Evolutionary conservation across 352 stramenopile genomes (phyloP).

Genomic region (Phytophthora aleatoria): DNA sequence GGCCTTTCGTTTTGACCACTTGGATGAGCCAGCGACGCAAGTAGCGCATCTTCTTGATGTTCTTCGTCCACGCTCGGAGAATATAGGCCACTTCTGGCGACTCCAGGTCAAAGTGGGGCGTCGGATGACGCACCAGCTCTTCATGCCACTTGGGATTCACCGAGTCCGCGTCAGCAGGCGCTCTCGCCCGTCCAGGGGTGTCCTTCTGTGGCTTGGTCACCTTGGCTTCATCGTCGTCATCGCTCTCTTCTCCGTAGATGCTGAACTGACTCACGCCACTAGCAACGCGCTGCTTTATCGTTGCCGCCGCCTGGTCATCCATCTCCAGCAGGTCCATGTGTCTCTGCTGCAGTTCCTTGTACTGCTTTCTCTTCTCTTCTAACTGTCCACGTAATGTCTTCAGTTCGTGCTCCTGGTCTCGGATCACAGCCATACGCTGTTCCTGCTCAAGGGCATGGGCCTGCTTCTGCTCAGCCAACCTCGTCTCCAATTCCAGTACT

Average conservation of each 20-base stretch:
- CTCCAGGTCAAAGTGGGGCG: conserved; percentile 72
- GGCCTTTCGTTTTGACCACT: conserved; percentile 39
- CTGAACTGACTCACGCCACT: conserved; percentile 34
- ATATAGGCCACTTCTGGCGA: conserved; percentile 80
- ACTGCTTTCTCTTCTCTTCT: conserved; percentile 24
- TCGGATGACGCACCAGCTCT: conserved; percentile 73
- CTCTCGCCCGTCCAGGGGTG: conserved; percentile 10
- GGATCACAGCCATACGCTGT: conserved; percentile 61
- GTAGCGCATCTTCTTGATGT: conserved; percentile 72
- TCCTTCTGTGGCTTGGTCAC: conserved; percentile 8
- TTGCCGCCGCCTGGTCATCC: conserved; percentile 20
- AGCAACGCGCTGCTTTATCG: conserved; percentile 24
- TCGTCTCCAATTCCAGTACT: conserved; percentile 47
- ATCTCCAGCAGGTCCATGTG: conserved; percentile 42
- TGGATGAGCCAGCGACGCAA: conserved; percentile 70
- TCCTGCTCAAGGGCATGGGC: conserved; percentile 50
- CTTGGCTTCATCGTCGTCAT: conserved; percentile 31
- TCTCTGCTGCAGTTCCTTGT: conserved; percentile 38
- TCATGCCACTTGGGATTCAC: conserved; percentile 50
- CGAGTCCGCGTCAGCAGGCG: conserved; percentile 21
- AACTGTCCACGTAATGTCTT: conserved; percentile 42
- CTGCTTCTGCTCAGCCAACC: conserved; percentile 41
- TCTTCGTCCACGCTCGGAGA: conserved; percentile 65
- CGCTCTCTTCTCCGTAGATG: conserved; percentile 35
- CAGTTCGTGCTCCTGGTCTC: conserved; percentile 64